Evolutionary conservation across 176 grass and related monocot genomes (phyloP).

Genomic region (Cenchrus fungigraminus): DNA sequence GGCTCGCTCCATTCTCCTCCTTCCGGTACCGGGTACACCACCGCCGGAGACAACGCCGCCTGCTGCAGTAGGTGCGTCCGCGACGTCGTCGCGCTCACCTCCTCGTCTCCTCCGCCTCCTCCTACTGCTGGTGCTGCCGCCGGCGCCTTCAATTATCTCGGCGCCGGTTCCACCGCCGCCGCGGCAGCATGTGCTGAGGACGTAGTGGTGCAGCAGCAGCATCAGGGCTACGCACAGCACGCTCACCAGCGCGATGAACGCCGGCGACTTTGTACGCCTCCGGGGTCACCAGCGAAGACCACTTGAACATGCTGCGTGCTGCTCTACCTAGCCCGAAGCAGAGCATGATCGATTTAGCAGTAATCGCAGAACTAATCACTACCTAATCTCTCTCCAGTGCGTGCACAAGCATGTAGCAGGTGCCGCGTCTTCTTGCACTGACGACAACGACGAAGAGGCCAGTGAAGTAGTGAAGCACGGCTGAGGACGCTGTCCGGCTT

Average conservation of each 20-base stretch:
- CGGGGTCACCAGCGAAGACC: not conserved
- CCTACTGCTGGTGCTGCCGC: not conserved
- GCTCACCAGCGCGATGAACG: slow-evolving; percentile 42
- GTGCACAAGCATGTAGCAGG: not conserved
- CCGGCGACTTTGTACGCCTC: slow-evolving; percentile 35
- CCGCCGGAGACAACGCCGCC: not conserved
- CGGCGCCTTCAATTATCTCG: not conserved
- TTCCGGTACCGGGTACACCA: slow-evolving; percentile 17
- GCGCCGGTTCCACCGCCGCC: no score
- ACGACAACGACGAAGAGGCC: not conserved
- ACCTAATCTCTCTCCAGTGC: not conserved
- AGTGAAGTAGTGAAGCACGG: not conserved
- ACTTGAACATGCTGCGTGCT: no score
- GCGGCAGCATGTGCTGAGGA: slow-evolving; percentile 27
- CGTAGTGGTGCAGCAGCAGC: slow-evolving; percentile 46
- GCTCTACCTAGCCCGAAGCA: no score
- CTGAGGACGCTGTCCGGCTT: not conserved
- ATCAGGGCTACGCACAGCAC: slow-evolving; percentile 33
- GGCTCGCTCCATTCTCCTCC: slow-evolving; percentile 32
- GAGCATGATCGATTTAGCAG: no score
- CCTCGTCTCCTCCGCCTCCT: not conserved
- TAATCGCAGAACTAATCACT: not conserved
- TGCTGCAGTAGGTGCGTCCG: slow-evolving; percentile 20
- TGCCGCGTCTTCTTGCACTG: not conserved
- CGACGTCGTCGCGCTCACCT: slow-evolving; percentile 39